Percentiles rank a stretch among this genome's conserved stretches.
These are phyloP conservation scores for Inga laurina DNA, from an alignment of 306 rosid species.

Conservation along the genomic window DNA sequence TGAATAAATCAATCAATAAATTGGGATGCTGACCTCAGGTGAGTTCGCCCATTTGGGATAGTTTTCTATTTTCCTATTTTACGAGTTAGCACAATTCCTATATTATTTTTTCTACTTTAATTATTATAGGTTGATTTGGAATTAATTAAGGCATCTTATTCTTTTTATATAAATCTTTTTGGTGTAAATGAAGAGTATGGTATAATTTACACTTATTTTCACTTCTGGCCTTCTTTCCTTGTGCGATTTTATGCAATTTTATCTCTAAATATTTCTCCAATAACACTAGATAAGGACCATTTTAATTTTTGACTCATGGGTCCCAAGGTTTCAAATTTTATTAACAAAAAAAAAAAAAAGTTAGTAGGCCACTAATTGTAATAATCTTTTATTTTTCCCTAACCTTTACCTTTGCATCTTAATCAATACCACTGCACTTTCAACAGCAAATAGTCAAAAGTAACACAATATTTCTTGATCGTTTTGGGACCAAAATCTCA, in stretches of 20 bases:
- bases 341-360: constrained; percentile 1
- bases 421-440: constrained; percentile 57
- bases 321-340: constrained; percentile 30
- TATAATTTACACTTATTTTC: background rate
- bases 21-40: too few species aligned
- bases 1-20: background rate
- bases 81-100: background rate
- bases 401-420: constrained; percentile 60
- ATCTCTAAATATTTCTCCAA: background rate
- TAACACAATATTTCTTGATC: constrained; percentile 25
- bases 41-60: background rate
- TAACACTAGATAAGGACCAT: background rate
- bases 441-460: constrained; percentile 57
- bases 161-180: too few species aligned
- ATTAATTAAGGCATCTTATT: background rate
- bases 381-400: constrained; percentile 28
- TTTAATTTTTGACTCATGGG: constrained; percentile 12
- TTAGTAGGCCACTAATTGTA: constrained; percentile 1
- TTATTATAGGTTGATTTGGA: background rate
- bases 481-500: constrained; percentile 32
- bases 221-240: background rate
- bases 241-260: background rate
- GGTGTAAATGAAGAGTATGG: background rate
- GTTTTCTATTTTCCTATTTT: background rate
- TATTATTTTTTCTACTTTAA: too few species aligned